A percentile compares a stretch with the other conserved stretches of the same genome.
Conservation (phyloP, 169 alveolate genomes). For the Babesia sp. region DNA sequence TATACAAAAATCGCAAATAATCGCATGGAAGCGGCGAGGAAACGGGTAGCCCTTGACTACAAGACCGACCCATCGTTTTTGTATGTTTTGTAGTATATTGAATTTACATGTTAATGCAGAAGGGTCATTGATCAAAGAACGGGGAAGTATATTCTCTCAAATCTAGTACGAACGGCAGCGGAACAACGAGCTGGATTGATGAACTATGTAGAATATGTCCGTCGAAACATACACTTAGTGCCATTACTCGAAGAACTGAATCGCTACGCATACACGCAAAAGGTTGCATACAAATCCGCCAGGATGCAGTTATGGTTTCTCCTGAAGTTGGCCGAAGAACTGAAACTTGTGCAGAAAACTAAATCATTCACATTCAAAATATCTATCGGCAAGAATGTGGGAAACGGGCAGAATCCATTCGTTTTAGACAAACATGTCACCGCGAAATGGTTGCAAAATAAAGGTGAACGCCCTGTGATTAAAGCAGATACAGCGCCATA, state of each 20-base stretch:
- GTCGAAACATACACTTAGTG: constrained; percentile 25
- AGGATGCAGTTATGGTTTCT: constrained; percentile 58
- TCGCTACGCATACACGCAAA: constrained; percentile 48
- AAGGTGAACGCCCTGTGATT: background rate
- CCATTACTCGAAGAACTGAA: constrained; percentile 61
- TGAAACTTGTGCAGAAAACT: constrained; percentile 47
- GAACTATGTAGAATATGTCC: constrained; percentile 46
- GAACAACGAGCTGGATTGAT: constrained; percentile 48
- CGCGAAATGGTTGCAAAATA: constrained; percentile 20
- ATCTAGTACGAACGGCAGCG: constrained; percentile 31
- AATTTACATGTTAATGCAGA: background rate
- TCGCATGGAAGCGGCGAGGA: constrained; percentile 42
- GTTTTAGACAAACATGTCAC: constrained; percentile 19
- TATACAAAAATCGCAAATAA: constrained; percentile 39
- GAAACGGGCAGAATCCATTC: background rate
- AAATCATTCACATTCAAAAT: constrained; percentile 24
- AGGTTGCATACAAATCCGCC: constrained; percentile 52
- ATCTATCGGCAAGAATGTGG: background rate
- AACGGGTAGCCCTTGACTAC: constrained; percentile 51
- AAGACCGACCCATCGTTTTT: constrained; percentile 59
- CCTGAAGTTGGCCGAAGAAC: constrained; percentile 51
- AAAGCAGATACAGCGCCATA: background rate
- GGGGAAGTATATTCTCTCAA: constrained; percentile 50
- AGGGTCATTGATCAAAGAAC: constrained; percentile 44
- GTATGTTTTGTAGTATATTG: background rate